These are phyloP conservation scores for Castanea crenata DNA, from an alignment of 306 rosid species.

Conservation along the genomic window DNA sequence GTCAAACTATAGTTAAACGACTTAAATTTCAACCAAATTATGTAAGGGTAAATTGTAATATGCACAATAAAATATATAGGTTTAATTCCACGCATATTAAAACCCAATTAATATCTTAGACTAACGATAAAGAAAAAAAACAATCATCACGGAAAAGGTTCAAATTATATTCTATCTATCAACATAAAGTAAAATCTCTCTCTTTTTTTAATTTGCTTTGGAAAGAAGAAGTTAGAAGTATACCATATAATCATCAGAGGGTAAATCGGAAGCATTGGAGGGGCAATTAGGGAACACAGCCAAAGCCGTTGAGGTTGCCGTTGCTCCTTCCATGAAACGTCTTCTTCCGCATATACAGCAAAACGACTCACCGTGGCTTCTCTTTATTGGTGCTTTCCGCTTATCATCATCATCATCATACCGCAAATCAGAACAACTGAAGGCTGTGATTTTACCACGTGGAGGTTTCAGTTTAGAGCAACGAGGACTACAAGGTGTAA, in stretches of 20 bases:
- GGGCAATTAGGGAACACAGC: slow-evolving; percentile 46
- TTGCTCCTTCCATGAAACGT: slow-evolving; percentile 46
- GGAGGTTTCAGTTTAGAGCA: background rate
- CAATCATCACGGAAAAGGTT: no score
- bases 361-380: slow-evolving; percentile 17
- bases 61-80: no score
- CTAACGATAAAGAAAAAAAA: no score
- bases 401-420: slow-evolving; percentile 4
- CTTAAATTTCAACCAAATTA: no score
- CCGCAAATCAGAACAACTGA: background rate
- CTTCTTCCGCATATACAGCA: slow-evolving; percentile 52
- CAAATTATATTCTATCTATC: no score
- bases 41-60: no score
- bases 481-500: background rate
- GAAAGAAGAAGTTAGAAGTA: background rate
- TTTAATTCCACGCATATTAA: fast-evolving
- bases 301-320: no score
- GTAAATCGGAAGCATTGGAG: slow-evolving; percentile 39
- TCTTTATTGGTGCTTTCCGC: slow-evolving; percentile 17
- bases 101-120: no score
- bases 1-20: no score
- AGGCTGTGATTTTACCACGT: background rate
- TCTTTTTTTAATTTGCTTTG: background rate
- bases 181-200: no score
- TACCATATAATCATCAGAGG: slow-evolving; percentile 59